Base-by-base conservation (phyloP, 345 rosid species). In the Brassica carinata region DNA sequence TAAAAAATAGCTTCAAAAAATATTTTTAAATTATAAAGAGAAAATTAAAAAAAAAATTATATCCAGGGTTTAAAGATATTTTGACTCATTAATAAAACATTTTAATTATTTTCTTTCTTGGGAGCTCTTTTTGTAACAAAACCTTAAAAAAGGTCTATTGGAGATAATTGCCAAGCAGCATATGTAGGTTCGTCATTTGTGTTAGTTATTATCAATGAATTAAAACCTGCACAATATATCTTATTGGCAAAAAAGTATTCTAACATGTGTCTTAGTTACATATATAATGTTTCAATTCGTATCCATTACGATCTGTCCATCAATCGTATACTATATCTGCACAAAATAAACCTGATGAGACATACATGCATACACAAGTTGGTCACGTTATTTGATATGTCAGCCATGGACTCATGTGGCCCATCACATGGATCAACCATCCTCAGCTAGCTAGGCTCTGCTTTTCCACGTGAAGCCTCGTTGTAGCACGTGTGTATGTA, bases 401-500 rank as follows among this genome's bases (percentile, higher is more conserved):
- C 77, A 72, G 80, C 45, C 66, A 58, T 81, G 77, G 81, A 64
- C 65, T 81, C 74, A 77, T 77, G 77, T 71, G 78, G 75, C 48
- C 31, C 80, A 77, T 76, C 74, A 82, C 67, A 73, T 71, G 88
- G 85, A 86, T 86, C 80, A 68, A 65, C 77, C 73, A 15, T 64
- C 33, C 51, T 67, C 77, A 65, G 63, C 66, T 75, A 51, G 77
- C 67, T 80, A 80, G 80, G 53, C 63, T 72, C 80, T 76, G 77
- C 64, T 81, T 81, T 76, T 27, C 40, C 81, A 81, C 81, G 81
- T 76, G 84, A 81, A 66, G 65, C 70, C 7, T 81, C 84, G 84
- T 81, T 73, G 88, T 61, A 84, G 85, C 93, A 89, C 90, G 92
- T 77, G 72, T 58, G 30, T 64, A 67, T 74, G 62, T 66, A 76